Evolutionary conservation across 2,329 filamentous ascomycete genomes (phyloP), one percentile per base, ranked within the genome.

Genomic region (Rhynchosporium agropyri): DNA sequence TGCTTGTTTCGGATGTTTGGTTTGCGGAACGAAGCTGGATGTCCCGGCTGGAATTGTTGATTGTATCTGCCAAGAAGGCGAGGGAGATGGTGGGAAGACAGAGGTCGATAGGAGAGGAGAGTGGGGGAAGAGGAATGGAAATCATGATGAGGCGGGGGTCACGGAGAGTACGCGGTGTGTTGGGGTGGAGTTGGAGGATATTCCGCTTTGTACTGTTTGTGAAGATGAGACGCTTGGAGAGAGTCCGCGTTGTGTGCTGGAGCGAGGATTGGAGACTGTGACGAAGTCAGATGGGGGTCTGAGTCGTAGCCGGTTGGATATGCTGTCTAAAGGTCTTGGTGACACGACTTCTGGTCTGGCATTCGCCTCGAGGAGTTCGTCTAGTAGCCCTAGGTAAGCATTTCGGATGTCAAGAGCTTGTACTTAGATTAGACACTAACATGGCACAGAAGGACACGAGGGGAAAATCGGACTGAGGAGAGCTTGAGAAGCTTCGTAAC

Each of bases 1-100:
- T 45, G 76, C 73, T 0, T 86, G 82, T 70, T 86, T 84, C 71
- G 82, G 83, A 15, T 86, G 83, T 70, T 70, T 86, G 64, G 73
- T 85, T 45, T 85, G 77, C 62, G 81, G 82, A 20, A 78, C 73
- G 61, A 76, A 76, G 2, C 69, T 77, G 26, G 68, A 65, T 2
- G 64, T 80, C 59, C 65, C 48, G 5, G 57, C 33, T 6, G 50
- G 49, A 13, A 42, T 42, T 42, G 56, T n/a, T 13, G 36, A 28
- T 28, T 61, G 13, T 29, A 40, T 54, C 42, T 63, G 50, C 9
- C 29, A 45, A 7, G 48, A 33, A 12, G 61, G 26, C 31, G 48
- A 20, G 8, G 31, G 45, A 7, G 48, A 33, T 9, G 61, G 26
- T 31, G 45, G n/a, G 29, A 55, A 50, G n/a, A n/a, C 64, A 66